Evolutionary conservation across 2,329 filamentous ascomycete species (phyloP).

Genomic region (Didymellaceae sp.): DNA sequence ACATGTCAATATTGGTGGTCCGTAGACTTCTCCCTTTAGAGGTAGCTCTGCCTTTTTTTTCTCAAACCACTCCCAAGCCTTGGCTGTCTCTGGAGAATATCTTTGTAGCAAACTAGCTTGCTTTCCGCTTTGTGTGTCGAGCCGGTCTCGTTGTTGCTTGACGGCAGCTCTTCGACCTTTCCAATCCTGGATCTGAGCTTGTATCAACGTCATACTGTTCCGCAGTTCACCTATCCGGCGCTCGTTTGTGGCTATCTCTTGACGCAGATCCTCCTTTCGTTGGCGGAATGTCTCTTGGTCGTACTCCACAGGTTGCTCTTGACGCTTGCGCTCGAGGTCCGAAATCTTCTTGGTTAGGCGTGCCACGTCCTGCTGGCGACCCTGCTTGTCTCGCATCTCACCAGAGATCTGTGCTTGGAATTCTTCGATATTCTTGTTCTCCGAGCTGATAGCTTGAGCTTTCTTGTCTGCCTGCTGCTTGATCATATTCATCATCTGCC

Average conservation of each 20-base stretch:
- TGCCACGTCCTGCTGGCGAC: conserved; percentile 40
- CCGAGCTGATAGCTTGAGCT: conserved; percentile 38
- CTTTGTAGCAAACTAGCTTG: conserved; percentile 65
- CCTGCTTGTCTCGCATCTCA: conserved; percentile 52
- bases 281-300: conserved; percentile 74
- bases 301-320: conserved; percentile 70
- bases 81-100: conserved; percentile 67
- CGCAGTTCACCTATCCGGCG: conserved; percentile 51
- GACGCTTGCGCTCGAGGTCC: conserved; percentile 66
- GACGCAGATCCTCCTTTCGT: conserved; percentile 67
- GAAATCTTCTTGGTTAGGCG: conserved; percentile 60
- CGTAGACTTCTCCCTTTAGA: conserved; percentile 80
- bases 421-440: conserved; percentile 48
- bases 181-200: conserved; percentile 17
- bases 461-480: conserved; percentile 61
- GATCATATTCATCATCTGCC: conserved; percentile 59
- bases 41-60: conserved; percentile 62
- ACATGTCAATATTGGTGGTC: conserved; percentile 80
- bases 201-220: conserved; percentile 43
- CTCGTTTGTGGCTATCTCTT: conserved; percentile 58
- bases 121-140: conserved; percentile 49
- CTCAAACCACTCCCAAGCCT: conserved; percentile 83
- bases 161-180: conserved; percentile 37
- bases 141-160: conserved; percentile 19
- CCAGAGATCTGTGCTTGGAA: conserved; percentile 53